Evolutionary conservation across 805 yeast genomes (phyloP), one percentile per base, ranked within the genome.

Genomic region (Kazachstania viticola): DNA sequence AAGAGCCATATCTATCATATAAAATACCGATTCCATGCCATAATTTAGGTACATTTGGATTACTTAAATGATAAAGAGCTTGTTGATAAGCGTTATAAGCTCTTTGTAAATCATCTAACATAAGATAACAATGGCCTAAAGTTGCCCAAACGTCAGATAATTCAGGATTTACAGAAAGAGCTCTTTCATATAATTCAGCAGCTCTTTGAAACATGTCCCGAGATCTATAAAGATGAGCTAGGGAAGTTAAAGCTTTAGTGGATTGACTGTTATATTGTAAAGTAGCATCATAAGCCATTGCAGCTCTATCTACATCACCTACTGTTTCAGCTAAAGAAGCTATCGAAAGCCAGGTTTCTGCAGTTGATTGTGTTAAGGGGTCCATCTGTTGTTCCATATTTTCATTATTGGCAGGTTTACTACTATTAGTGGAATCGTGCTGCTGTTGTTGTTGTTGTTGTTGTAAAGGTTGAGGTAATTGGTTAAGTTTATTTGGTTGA

Each of bases 1-100:
- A 62, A 4, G 94, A 81, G 17, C 97, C 98, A 56, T 91, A 91
- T 33, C 98, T 68, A 58, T 91, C 98, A 56, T 91, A 91, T 38
- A 91, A 67, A 37, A 91, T 91, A 22, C 98, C 98, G 42, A 91
- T 88, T 0, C 98, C 98, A 58, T 91, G 96, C 98, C 98, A 91
- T 45, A 91, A 70, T 54, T 85, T 85, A 35, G 97, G 97, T 33
- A 87, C 96, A 45, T 84, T 83, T 29, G 95, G 93, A 50, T 91
- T 88, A 41, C 81, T 83, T 51, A 87, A 62, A 54, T 84, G 91
- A 57, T 82, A 80, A 30, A 91, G 64, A 3, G 97, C 97, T 52
- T 93, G 87, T 62, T 91, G 98, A 61, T 91, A 91, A 3, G 97
- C 94, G 28, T 87, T 79, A 55, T 91, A 91, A 6, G 96, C 96